A percentile compares a stretch with the other conserved stretches of the same genome.
Evolutionary conservation across 2,329 filamentous ascomycete species (phyloP).

Genomic region (Stachybotrys elegans): DNA sequence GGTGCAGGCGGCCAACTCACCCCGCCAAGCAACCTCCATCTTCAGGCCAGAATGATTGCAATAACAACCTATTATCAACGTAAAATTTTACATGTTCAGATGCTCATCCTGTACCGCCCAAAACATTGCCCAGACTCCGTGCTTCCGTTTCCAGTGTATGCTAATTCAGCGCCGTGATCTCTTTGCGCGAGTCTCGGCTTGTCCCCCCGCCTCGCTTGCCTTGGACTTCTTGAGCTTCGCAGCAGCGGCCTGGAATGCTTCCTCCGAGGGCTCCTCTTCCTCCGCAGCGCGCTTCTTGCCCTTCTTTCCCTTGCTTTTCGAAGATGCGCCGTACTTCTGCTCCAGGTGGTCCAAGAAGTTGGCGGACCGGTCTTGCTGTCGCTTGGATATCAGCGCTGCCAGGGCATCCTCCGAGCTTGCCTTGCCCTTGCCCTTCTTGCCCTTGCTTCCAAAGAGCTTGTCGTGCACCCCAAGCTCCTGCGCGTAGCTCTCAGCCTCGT

Average conservation of each 20-base stretch:
- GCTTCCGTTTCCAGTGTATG: no score
- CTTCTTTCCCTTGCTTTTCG: conserved; percentile 39
- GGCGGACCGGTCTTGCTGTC: conserved; percentile 57
- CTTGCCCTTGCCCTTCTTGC: conserved; percentile 41
- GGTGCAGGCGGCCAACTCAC: no score
- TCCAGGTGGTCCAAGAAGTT: conserved; percentile 69
- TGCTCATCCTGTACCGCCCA: no score
- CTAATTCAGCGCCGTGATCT: conserved; percentile 5
- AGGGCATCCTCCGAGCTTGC: conserved; percentile 48
- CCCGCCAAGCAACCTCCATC: no score
- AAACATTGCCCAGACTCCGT: no score
- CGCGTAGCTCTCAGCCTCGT: conserved; percentile 69
- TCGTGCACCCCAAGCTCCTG: conserved; percentile 72
- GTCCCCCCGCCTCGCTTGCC: background rate
- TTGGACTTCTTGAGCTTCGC: conserved; percentile 35
- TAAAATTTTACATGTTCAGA: no score
- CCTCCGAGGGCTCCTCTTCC: conserved; percentile 59
- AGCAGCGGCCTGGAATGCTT: conserved; percentile 55
- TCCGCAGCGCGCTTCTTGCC: conserved; percentile 52
- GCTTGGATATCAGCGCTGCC: conserved; percentile 68
- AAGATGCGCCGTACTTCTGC: conserved; percentile 63
- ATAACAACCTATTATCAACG: no score
- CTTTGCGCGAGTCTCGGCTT: conserved; percentile 1
- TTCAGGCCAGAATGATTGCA: no score
- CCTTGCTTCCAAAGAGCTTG: conserved; percentile 54